Base-by-base conservation (phyloP, 2,329 filamentous ascomycete genomes). In the Microthyrium microscopicum region DNA sequence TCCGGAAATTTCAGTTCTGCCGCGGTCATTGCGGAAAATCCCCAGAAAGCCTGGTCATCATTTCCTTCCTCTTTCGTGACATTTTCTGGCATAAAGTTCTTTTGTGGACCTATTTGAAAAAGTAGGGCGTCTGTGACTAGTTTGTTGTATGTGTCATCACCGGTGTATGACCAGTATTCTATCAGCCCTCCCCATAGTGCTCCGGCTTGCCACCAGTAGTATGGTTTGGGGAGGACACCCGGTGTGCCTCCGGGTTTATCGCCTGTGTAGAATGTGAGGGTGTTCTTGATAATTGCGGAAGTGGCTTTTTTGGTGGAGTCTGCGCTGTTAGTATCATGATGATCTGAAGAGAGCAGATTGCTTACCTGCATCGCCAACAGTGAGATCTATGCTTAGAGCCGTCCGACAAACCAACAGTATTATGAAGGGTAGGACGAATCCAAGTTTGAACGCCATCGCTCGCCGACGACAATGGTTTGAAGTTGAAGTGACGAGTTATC, bases 1-100 rank as follows among this genome's bases (percentile, higher is more conserved):
- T 73, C 68, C 40, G 76, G 70, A 37, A 75, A 76, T 48, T 72
- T 69, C 39, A 70, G 64, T 52, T 83, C 77, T 4, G 77, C 72
- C 1, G 77, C 77, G 4, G 72, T 60, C 51, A 83, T 66, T 40
- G 72, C 66, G n/a, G 73, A 63, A 19, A 80, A 71, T 8, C 65
- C 71, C 77, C 77, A 83, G 49, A 81, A 81, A 21, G 70, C 71
- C 47, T 81, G 73, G 47, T 83, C 77, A 42, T 82, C 77, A 42
- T 82, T 83, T 35, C 77, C 76, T 60, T n/a, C 54, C 53, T 41
- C 75, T 66, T 36, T 55, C 63, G 61, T 34, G 19, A 35, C 34
- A 29, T 41, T 41, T 13, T 45, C 46, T 26, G 58, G 50, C 43
- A 62, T 53, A 42, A 56, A 58, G 46, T 60, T 51, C 33, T 56